These are phyloP conservation scores for Buddleja alternifolia DNA, from an alignment of 257 asterid genomes.

Conservation along the genomic window DNA sequence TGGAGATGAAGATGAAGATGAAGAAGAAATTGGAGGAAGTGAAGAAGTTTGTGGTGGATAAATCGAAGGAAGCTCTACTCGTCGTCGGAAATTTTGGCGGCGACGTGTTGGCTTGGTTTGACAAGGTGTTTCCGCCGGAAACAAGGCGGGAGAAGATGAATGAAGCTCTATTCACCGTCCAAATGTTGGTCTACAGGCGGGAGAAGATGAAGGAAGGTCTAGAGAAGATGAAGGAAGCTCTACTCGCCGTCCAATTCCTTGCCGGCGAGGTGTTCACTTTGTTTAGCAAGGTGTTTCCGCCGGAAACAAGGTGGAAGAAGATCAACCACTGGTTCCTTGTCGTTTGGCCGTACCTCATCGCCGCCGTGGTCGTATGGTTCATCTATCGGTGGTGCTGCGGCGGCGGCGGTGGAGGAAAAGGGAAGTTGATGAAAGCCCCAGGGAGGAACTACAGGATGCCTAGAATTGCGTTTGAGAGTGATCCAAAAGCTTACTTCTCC, in stretches of 20 bases:
- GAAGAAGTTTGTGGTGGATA: conserved; percentile 33
- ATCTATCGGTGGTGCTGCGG: conserved; percentile 28
- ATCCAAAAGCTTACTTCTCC: too few species aligned
- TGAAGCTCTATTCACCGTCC: too few species aligned
- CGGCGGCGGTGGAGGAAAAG: conserved; percentile 1
- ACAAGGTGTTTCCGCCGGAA: conserved; percentile 40
- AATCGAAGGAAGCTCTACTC: conserved; percentile 26
- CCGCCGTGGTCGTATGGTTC: neutral
- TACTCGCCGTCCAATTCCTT: too few species aligned
- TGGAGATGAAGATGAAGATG: too few species aligned
- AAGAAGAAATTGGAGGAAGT: conserved; percentile 32
- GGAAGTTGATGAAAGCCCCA: conserved; percentile 51
- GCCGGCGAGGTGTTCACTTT: too few species aligned
- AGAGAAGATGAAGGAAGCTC: too few species aligned
- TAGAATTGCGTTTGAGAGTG: conserved; percentile 33
- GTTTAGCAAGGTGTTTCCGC: too few species aligned
- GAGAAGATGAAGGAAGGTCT: too few species aligned
- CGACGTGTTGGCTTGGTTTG: conserved; percentile 34
- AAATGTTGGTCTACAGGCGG: too few species aligned
- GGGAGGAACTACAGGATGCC: conserved; percentile 36
- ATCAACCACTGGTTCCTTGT: conserved; percentile 30
- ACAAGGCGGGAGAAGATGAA: conserved; percentile 46
- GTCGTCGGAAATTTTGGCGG: conserved; percentile 26
- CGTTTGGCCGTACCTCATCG: conserved; percentile 18
- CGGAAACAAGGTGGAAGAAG: too few species aligned